Conservation (phyloP, 345 rosid genomes). For the Abelmoschus esculentus region DNA sequence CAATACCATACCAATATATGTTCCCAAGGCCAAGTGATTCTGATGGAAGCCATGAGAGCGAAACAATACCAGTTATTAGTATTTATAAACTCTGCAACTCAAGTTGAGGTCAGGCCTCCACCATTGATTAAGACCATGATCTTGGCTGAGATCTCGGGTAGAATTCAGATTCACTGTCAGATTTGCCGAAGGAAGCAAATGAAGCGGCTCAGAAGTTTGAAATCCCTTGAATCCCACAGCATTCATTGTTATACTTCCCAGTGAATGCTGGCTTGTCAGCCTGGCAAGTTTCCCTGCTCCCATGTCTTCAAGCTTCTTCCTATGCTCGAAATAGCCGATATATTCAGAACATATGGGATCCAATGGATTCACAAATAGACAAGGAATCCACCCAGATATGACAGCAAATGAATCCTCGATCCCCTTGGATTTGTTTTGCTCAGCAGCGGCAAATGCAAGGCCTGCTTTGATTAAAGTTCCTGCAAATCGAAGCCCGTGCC, state of each 20-base stretch:
- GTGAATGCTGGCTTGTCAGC: slow-evolving; percentile 54
- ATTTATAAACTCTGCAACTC: neutral
- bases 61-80: neutral
- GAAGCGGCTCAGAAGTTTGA: slow-evolving; percentile 52
- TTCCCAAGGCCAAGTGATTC: neutral
- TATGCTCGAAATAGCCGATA: slow-evolving; percentile 67
- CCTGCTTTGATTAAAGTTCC: slow-evolving; percentile 73
- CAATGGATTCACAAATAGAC: slow-evolving; percentile 41
- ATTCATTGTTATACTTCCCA: slow-evolving; percentile 46
- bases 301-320: slow-evolving; percentile 67
- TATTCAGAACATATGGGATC: slow-evolving; percentile 71
- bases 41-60: neutral
- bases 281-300: slow-evolving; percentile 59
- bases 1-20: neutral
- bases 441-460: slow-evolving; percentile 35
- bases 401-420: slow-evolving; percentile 35
- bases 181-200: slow-evolving; percentile 65
- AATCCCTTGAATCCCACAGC: slow-evolving; percentile 38
- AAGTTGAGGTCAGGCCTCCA: slow-evolving; percentile 27
- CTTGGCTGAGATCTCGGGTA: slow-evolving; percentile 17
- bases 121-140: slow-evolving; percentile 80
- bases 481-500: slow-evolving; percentile 52
- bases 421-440: neutral
- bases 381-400: slow-evolving; percentile 59
- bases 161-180: slow-evolving; percentile 38